A percentile compares a stretch with the other conserved stretches of the same genome.
These are phyloP conservation scores for Aspergillus sp. DNA, from an alignment of 2,329 filamentous ascomycete species.

Conservation along the genomic window DNA sequence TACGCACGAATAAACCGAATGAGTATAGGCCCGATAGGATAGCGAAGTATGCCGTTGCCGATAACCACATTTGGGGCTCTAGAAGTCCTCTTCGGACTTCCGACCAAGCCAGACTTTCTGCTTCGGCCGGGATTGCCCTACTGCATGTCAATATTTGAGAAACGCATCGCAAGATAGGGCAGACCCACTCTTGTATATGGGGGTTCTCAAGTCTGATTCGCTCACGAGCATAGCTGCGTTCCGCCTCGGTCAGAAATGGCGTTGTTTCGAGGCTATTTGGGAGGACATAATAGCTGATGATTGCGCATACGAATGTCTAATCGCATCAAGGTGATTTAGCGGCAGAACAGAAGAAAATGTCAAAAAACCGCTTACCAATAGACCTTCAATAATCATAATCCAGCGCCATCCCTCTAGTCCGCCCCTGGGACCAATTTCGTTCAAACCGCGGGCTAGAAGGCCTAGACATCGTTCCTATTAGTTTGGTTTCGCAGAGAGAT, in stretches of 20 bases:
- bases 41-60: slow-evolving; percentile 61
- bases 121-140: slow-evolving; percentile 22
- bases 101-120: slow-evolving; percentile 58
- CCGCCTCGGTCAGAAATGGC: slow-evolving; percentile 53
- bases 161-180: background rate
- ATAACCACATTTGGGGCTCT: slow-evolving; percentile 63
- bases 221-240: slow-evolving; percentile 51
- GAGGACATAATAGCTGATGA: slow-evolving; percentile 53
- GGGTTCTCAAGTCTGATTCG: slow-evolving; percentile 45
- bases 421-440: slow-evolving; percentile 57
- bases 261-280: slow-evolving; percentile 58
- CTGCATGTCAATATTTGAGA: background rate
- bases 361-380: slow-evolving; percentile 25
- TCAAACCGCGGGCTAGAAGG: slow-evolving; percentile 61
- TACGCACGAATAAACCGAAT: slow-evolving; percentile 62
- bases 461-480: slow-evolving; percentile 31
- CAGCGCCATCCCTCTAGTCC: slow-evolving; percentile 60
- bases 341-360: background rate
- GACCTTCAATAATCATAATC: slow-evolving; percentile 63
- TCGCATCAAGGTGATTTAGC: slow-evolving; percentile 1
- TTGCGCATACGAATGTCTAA: slow-evolving; percentile 56
- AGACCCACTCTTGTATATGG: slow-evolving; percentile 25
- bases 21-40: slow-evolving; percentile 60
- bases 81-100: slow-evolving; percentile 63
- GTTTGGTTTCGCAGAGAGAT: background rate